These are phyloP conservation scores for Paxillus ammoniavirescens DNA, from an alignment of 768 basidiomycete species.

Conservation along the genomic window DNA sequence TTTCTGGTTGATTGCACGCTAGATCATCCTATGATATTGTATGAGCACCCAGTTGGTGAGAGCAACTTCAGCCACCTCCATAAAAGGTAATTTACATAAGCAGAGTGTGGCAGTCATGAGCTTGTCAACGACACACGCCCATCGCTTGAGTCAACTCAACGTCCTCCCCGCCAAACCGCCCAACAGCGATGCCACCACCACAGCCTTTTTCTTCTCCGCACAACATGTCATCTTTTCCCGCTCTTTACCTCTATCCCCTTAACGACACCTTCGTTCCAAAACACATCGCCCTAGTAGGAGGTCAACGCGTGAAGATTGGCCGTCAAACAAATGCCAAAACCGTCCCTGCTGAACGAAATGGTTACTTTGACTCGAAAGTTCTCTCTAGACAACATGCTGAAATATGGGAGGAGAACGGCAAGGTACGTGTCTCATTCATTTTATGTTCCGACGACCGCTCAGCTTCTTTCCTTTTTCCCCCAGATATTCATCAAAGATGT, in stretches of 20 bases:
- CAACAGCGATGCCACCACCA: conserved; percentile 32
- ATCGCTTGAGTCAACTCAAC: conserved; percentile 16
- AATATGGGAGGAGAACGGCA: conserved; percentile 92
- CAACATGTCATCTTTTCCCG: conserved; percentile 31
- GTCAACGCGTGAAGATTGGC: conserved; percentile 85
- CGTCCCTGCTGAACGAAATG: conserved; percentile 87
- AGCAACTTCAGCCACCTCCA: background rate
- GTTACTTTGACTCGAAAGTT: conserved; percentile 96
- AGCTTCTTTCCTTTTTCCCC: conserved; percentile 9
- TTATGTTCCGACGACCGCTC: conserved; percentile 2
- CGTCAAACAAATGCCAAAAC: conserved; percentile 96
- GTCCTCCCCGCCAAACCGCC: conserved; percentile 13
- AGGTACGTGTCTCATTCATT: conserved; percentile 48
- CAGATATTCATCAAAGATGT: conserved; percentile 99
- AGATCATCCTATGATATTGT: too few relatives aligned
- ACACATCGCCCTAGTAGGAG: conserved; percentile 73
- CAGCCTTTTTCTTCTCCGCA: conserved; percentile 30
- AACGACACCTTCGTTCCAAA: conserved; percentile 95
- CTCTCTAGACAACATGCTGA: conserved; percentile 94
- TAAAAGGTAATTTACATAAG: conserved; percentile 3
- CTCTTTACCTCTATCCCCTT: conserved; percentile 80
- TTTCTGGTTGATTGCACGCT: background rate
- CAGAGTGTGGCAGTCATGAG: background rate
- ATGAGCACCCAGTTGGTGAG: too few relatives aligned
- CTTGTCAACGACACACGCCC: background rate